Base-by-base conservation (phyloP, 164 flowering plant genomes). In the grape (Vitis vinifera) region DNA sequence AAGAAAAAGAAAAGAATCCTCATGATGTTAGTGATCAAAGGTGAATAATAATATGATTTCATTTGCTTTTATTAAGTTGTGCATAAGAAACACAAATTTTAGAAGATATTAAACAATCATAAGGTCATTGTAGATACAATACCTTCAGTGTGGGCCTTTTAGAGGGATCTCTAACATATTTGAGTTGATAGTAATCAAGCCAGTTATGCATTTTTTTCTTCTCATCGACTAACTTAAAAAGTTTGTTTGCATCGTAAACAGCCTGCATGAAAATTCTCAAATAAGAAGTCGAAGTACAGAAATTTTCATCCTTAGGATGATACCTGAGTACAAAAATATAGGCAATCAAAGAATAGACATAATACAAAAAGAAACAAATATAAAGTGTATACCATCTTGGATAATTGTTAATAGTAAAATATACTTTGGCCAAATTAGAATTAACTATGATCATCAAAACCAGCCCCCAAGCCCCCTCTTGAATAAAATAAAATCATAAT, bases 211-310 rank as follows among this genome's bases (percentile, higher is more conserved):
- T 17, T 30, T 76, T 86, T 67, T 92, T 88, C 85, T 84, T 89
- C 83, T 89, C 77, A 56, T 80, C 72, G 5, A 89, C 89, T 70
- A 94, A 70, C 19, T 79, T 63, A 10, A 87, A 67, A 55, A 94
- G 91, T 63, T 79, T 81, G 75, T 84, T 92, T 67, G 97, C 92
- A 79, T 92, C 66, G 73, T 86, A 86, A 11, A 92, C 97, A 72
- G 87, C 87, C 98, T 94, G 84, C 85, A 84, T 31, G 12, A 30
- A 61, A 61, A 23, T 11, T 3, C 19, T 8, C 44, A 37, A 37
- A 6, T 37, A 37, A 37, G 4, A 37, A 37, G 44, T 37, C 7
- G 44, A 37, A 37, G 44, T 37, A 37, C 44, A 37, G 44, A 37
- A 37, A 3, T 37, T 37, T 37, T 37, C 44, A 37, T 37, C 44